Evolutionary conservation across 2,329 filamentous ascomycete species (phyloP).

Genomic region (Alternaria brassicicola): DNA sequence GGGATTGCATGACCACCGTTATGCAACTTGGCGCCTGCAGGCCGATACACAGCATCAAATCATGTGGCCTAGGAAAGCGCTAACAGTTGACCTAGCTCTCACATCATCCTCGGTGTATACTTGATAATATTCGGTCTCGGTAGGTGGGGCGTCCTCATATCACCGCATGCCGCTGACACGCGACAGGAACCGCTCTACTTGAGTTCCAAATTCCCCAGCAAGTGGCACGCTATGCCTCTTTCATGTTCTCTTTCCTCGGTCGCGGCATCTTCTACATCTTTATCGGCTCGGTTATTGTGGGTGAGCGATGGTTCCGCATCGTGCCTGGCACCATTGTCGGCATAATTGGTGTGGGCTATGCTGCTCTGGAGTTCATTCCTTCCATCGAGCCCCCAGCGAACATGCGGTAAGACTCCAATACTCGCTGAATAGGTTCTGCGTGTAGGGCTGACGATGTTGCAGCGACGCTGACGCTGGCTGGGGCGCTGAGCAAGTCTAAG

Average conservation of each 20-base stretch:
- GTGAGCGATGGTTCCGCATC: conserved; percentile 68
- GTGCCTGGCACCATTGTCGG: conserved; percentile 81
- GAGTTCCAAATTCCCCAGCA: conserved; percentile 97
- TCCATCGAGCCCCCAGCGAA: conserved; percentile 61
- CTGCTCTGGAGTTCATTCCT: conserved; percentile 57
- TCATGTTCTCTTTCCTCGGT: conserved; percentile 96
- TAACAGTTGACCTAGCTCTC: conserved; percentile 59
- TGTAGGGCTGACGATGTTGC: conserved; percentile 14
- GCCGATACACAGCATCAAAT: not conserved
- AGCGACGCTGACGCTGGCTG: conserved; percentile 60
- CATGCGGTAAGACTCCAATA: conserved; percentile 51
- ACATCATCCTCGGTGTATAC: conserved; percentile 81
- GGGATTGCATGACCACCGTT: not conserved
- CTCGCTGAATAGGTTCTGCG: not conserved
- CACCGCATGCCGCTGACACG: conserved; percentile 20
- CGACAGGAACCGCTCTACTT: conserved; percentile 64
- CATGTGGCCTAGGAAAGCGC: conserved; percentile 9
- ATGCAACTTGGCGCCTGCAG: not conserved
- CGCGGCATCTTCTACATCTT: conserved; percentile 98
- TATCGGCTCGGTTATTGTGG: conserved; percentile 82
- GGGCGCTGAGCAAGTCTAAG: conserved; percentile 60
- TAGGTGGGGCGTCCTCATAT: conserved; percentile 52
- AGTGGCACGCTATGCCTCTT: conserved; percentile 90
- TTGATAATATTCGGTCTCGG: conserved; percentile 88
- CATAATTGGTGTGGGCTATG: conserved; percentile 77